Evolutionary conservation across 1,139 yeast genomes (phyloP), one percentile per base, ranked within the genome.

Genomic region (Blastobotrys serpentis): DNA sequence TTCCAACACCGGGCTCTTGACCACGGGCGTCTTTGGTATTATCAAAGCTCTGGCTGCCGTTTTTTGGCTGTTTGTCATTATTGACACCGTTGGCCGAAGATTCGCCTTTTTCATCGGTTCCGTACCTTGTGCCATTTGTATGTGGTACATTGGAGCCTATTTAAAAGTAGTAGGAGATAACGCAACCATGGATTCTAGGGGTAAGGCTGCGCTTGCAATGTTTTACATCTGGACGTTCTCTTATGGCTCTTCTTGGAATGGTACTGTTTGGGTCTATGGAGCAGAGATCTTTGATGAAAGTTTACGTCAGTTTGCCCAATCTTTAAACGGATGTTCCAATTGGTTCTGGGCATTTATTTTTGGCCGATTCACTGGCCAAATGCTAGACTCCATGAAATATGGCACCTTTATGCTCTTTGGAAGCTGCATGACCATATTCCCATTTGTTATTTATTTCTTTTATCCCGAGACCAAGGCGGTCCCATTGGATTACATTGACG

Each of bases 241-340:
- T 64, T 84, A 82, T 63, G 88, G 88, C 14, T 71, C 85, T 41
- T 74, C 87, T 22, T 84, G 90, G 90, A 90, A 81, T 92, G 87
- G 87, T 36, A 71, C 79, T 48, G 77, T 79, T 34, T 84, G 89
- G 89, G 87, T 85, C 43, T 73, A 82, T 51, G 74, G 81, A 53
- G 84, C 86, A 46, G 92, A 84, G 66, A 73, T 82, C 52, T 84
- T 74, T 70, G 81, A 86, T 51, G 73, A 84, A 56, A 74, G 82
- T 52, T 77, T 82, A 47, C 75, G 92, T 68, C 86, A 83, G 61
- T 82, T 80, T 67, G 83, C 86, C 3, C 81, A 83, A 53, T 81
- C 89, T n/a, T 63, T 84, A 47, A 78, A 85, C 42, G 80, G 84
- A 18, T 83, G 88, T n/a, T 75, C 86, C 40, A 84, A 84, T 68